Evolutionary conservation across 1,284 basidiomycete species (phyloP).

Genomic region (Trichosporon sp.): DNA sequence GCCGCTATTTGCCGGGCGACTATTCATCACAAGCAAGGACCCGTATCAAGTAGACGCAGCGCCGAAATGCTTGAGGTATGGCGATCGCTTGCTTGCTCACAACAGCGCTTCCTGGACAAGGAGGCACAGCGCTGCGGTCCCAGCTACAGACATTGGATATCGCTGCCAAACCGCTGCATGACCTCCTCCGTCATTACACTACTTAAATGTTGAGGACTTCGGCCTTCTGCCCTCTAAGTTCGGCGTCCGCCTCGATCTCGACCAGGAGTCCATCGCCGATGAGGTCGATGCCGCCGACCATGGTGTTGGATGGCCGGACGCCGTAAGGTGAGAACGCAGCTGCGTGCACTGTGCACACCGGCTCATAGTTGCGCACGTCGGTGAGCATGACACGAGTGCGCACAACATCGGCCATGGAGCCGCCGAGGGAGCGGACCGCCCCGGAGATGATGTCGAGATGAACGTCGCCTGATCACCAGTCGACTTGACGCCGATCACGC

Average conservation of each 20-base stretch:
- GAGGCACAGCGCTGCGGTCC: too few relatives aligned
- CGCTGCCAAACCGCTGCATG: not conserved
- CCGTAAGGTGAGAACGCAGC: slow-evolving; percentile 13
- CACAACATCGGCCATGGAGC: slow-evolving; percentile 14
- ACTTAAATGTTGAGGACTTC: not conserved
- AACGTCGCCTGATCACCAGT: not conserved
- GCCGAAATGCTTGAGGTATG: too few relatives aligned
- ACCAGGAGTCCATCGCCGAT: slow-evolving; percentile 15
- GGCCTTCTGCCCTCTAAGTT: not conserved
- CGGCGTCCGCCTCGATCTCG: slow-evolving; percentile 23
- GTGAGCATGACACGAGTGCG: slow-evolving; percentile 20
- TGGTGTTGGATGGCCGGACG: slow-evolving; percentile 21
- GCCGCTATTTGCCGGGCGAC: too few relatives aligned
- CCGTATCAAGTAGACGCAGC: too few relatives aligned
- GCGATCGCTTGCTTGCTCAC: too few relatives aligned
- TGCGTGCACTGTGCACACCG: slow-evolving; percentile 15
- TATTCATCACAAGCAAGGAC: too few relatives aligned
- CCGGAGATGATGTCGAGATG: not conserved
- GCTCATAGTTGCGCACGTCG: slow-evolving; percentile 11
- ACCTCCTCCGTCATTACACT: not conserved
- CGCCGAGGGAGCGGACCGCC: not conserved
- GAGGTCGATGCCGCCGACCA: slow-evolving; percentile 16
- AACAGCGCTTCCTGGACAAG: too few relatives aligned
- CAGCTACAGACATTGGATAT: too few relatives aligned
- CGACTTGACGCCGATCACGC: not conserved